Base-by-base conservation (phyloP, 352 stramenopile species). In the Phytophthora pluvialis region DNA sequence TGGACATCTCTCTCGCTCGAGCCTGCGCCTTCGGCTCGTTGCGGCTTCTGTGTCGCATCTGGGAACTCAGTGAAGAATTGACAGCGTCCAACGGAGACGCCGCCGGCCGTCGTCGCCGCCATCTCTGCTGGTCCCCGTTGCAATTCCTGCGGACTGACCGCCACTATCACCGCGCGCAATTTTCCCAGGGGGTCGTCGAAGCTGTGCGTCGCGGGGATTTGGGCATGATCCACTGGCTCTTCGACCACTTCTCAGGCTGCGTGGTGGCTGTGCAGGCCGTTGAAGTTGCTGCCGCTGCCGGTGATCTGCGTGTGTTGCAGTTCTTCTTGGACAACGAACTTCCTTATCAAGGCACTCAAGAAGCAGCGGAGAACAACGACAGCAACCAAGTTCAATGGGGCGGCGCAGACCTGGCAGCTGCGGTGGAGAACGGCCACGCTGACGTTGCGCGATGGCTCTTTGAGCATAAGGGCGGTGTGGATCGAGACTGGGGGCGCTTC, bases 401-500 rank as follows among this genome's bases (percentile, higher is more conserved):
- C 5, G 53, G 64, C 28, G 53, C 40, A 38, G 69, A 77, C 46
- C 39, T 77, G 43, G 69, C 63, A 11, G 38, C 32, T 57, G 69
- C 69, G 38, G 64, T 68, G 16, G 64, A 71, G 52, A 70, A 71
- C 16, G 58, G 52, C 12, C 53, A 61, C 29, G 25, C 13, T 11
- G 49, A 67, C 40, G 44, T 67, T n/a, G 54, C 40, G 12, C 44
- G 38, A 39, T 77, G 69, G 69, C 21, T 77, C 5, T 72, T 65
- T 21, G 54, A 67, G 44, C 40, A 49, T n/a, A 64, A 69, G 13
- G 59, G 69, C n/a, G 12, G 26, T 6, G 65, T 57, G 21, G 65
- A 73, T 16, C 59, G 65, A 43, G 59, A 73, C 33, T 73, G 59
- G 65, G 64, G 58, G 10, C 53, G 48, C 33, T 73, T 72, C 33